A percentile compares a stretch with the other conserved stretches of the same genome.
These are phyloP conservation scores for Roridomyces roridus DNA, from an alignment of 768 basidiomycete species.

Conservation along the genomic window DNA sequence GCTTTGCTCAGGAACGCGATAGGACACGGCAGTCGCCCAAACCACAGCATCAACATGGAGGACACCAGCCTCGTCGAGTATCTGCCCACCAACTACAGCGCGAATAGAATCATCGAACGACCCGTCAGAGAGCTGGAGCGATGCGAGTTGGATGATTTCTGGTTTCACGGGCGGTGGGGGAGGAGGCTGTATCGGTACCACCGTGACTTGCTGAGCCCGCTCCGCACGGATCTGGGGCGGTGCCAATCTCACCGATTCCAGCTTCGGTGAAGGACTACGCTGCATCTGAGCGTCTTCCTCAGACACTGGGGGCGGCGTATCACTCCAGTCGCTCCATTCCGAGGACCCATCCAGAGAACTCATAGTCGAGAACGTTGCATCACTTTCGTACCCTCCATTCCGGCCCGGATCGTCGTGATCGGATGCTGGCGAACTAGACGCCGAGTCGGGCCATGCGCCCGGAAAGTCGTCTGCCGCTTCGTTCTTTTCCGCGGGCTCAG, in stretches of 20 bases:
- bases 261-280: constrained; percentile 40
- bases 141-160: constrained; percentile 43
- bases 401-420: constrained; percentile 27
- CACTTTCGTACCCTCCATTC: constrained; percentile 37
- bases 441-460: constrained; percentile 19
- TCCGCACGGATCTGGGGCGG: constrained; percentile 3
- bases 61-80: constrained; percentile 37
- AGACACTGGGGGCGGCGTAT: constrained; percentile 28
- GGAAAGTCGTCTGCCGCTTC: constrained; percentile 11
- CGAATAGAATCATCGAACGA: constrained; percentile 47
- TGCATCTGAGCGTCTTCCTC: constrained; percentile 31
- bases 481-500: neutral
- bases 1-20: constrained; percentile 51
- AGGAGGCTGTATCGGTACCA: constrained; percentile 9
- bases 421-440: neutral
- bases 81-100: constrained; percentile 41
- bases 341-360: constrained; percentile 52
- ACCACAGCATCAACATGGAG: constrained; percentile 38
- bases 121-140: constrained; percentile 52
- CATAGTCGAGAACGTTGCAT: constrained; percentile 48
- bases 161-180: constrained; percentile 25
- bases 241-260: constrained; percentile 21
- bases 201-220: neutral
- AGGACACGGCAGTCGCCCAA: constrained; percentile 57
- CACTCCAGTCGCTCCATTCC: constrained; percentile 45